These are phyloP conservation scores for Pythium dissimile DNA, from an alignment of 352 stramenopile species.

Conservation along the genomic window DNA sequence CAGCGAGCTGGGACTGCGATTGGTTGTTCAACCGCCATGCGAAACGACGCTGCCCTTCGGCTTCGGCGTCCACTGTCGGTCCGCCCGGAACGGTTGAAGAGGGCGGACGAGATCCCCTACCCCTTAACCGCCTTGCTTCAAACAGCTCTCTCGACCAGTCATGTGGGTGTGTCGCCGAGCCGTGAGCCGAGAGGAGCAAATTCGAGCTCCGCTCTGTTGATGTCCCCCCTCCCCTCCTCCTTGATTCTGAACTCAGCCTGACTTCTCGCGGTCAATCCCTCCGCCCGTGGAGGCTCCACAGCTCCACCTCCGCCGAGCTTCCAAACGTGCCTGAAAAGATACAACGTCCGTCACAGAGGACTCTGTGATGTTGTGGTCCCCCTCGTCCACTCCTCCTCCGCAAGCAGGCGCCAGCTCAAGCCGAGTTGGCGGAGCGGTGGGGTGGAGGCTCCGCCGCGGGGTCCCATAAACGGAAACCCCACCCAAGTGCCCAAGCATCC, in stretches of 20 bases:
- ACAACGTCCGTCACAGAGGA: slow-evolving; percentile 8
- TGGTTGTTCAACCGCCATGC: slow-evolving; percentile 14
- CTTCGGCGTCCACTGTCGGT: slow-evolving; percentile 5
- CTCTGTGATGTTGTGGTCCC: slow-evolving; percentile 2
- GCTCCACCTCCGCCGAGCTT: background rate
- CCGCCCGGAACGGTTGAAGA: background rate
- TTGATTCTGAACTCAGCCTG: slow-evolving; percentile 13
- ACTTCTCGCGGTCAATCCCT: too few relatives aligned
- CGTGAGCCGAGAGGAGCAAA: background rate
- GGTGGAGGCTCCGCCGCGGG: background rate
- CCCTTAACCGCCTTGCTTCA: slow-evolving; percentile 21
- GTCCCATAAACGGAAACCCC: slow-evolving; percentile 21
- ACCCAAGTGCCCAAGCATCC: slow-evolving; percentile 8
- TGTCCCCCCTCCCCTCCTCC: slow-evolving; percentile 3
- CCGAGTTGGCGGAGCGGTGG: background rate
- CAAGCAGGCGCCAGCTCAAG: slow-evolving; percentile 1
- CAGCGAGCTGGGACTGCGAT: too few relatives aligned
- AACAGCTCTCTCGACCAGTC: slow-evolving; percentile 23
- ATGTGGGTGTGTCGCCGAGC: too few relatives aligned
- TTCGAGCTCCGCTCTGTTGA: background rate
- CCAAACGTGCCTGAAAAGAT: slow-evolving; percentile 8
- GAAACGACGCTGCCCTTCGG: slow-evolving; percentile 21
- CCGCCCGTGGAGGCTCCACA: too few relatives aligned
- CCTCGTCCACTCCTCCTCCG: slow-evolving; percentile 24
- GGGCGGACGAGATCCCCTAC: slow-evolving; percentile 24